A percentile compares a stretch with the other conserved stretches of the same genome.
Evolutionary conservation across 108 stramenopile species (phyloP).

Genomic region (Cyclotella distinguenda): DNA sequence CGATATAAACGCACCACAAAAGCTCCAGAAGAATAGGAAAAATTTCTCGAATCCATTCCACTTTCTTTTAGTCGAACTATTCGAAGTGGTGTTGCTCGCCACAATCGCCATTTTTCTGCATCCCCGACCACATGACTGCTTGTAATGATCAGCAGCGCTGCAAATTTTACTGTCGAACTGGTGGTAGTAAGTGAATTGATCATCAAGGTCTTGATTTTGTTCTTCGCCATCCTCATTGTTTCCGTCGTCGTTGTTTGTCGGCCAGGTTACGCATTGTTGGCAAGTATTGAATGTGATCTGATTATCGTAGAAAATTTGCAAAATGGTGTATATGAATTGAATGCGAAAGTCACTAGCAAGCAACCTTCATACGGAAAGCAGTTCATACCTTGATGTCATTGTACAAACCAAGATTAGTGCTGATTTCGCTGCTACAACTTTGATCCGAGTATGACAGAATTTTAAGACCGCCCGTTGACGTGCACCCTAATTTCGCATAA

Average conservation of each 20-base stretch:
- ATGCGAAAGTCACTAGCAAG: neutral
- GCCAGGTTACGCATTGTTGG: constrained; percentile 28
- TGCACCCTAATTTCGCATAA: constrained; percentile 44
- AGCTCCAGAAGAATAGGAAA: constrained; percentile 42
- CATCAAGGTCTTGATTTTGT: constrained; percentile 5
- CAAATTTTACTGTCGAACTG: constrained; percentile 41
- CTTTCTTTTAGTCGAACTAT: neutral
- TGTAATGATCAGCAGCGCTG: constrained; percentile 27
- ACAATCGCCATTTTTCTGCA: constrained; percentile 20
- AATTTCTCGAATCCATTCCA: constrained; percentile 50
- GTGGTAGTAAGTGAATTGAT: constrained; percentile 34
- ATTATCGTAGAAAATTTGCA: neutral
- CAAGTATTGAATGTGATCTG: constrained; percentile 36
- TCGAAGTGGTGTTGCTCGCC: neutral
- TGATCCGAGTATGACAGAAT: constrained; percentile 33
- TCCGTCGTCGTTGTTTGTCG: constrained; percentile 15
- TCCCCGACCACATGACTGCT: constrained; percentile 37
- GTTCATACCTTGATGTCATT: constrained; percentile 44
- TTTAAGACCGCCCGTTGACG: constrained; percentile 26
- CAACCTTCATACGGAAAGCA: neutral
- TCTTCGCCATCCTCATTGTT: too few species aligned
- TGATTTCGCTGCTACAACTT: constrained; percentile 19
- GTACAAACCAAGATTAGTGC: constrained; percentile 37
- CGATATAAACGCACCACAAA: constrained; percentile 15
- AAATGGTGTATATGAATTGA: neutral